Conservation (phyloP, 2,329 filamentous ascomycete species). For the Chrysosporium keratinophilum region DNA sequence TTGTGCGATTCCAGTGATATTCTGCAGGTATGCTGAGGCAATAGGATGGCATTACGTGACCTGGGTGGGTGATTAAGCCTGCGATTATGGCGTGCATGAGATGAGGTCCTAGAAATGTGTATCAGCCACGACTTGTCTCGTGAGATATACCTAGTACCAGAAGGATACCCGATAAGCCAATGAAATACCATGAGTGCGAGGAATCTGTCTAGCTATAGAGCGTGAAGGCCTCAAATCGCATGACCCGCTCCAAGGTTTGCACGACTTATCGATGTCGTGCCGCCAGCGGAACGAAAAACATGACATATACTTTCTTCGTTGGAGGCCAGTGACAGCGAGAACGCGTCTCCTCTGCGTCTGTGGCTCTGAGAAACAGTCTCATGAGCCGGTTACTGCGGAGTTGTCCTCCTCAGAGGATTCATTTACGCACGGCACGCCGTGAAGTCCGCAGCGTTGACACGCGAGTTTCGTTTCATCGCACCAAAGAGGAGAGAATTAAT, state of each 20-base stretch:
- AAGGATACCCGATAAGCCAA: constrained; percentile 17
- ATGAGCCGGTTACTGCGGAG: constrained; percentile 10
- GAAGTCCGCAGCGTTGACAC: constrained; percentile 22
- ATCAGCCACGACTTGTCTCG: constrained; percentile 14
- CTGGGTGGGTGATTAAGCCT: constrained; percentile 23
- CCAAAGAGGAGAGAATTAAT: constrained; percentile 14
- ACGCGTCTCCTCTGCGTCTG: not conserved
- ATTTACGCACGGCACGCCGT: constrained; percentile 21
- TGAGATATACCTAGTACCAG: not conserved
- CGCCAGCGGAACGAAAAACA: constrained; percentile 1
- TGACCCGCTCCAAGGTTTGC: constrained; percentile 10
- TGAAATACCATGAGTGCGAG: constrained; percentile 11
- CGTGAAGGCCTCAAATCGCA: constrained; percentile 13
- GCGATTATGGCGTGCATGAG: constrained; percentile 27
- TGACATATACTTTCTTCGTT: constrained; percentile 4
- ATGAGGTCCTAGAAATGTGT: constrained; percentile 20
- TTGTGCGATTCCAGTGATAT: constrained; percentile 25
- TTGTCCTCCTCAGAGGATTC: constrained; percentile 7
- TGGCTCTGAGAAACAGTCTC: not conserved
- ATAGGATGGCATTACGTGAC: constrained; percentile 18
- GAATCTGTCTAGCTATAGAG: constrained; percentile 11
- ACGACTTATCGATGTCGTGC: not conserved
- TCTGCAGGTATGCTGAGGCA: constrained; percentile 20
- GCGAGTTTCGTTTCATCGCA: constrained; percentile 25
- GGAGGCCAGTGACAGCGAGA: constrained; percentile 8